A percentile compares a stretch with the other conserved stretches of the same genome.
Conservation (phyloP, 1,284 basidiomycete genomes). For the Rhizopogon parksii region DNA sequence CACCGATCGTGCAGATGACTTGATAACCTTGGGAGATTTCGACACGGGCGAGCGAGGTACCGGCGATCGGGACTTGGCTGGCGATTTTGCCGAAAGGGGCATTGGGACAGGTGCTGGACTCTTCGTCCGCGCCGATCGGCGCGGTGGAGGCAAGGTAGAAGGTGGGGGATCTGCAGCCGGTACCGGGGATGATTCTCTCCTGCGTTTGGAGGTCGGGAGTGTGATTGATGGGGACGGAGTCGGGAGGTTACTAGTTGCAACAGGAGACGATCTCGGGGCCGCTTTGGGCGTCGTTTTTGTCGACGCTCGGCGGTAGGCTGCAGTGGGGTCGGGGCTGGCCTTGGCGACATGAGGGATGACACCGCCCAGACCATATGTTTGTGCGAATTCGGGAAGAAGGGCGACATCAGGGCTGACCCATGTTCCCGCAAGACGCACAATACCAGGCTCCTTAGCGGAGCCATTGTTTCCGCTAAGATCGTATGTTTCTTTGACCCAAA, state of each 20-base stretch:
- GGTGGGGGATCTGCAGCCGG: constrained; percentile 24
- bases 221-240: constrained; percentile 28
- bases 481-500: constrained; percentile 78
- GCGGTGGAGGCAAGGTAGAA: constrained; percentile 22
- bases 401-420: constrained; percentile 82
- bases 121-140: constrained; percentile 50
- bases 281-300: constrained; percentile 34
- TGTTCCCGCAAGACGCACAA: constrained; percentile 80
- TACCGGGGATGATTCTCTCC: constrained; percentile 53
- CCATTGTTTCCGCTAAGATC: constrained; percentile 83
- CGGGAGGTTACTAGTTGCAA: constrained; percentile 17
- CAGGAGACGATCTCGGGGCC: constrained; percentile 20
- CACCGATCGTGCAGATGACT: constrained; percentile 32
- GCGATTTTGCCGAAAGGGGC: constrained; percentile 24
- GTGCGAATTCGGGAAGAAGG: constrained; percentile 49
- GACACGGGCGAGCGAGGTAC: constrained; percentile 11
- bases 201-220: constrained; percentile 50
- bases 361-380: constrained; percentile 51
- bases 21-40: constrained; percentile 30
- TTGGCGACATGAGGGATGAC: constrained; percentile 64
- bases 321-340: constrained; percentile 72
- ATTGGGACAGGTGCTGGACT: constrained; percentile 38
- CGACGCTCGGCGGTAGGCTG: constrained; percentile 63
- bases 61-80: constrained; percentile 14
- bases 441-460: constrained; percentile 48